Base-by-base conservation (phyloP, 2,329 filamentous ascomycete species). In the Colletotrichum lupini region DNA sequence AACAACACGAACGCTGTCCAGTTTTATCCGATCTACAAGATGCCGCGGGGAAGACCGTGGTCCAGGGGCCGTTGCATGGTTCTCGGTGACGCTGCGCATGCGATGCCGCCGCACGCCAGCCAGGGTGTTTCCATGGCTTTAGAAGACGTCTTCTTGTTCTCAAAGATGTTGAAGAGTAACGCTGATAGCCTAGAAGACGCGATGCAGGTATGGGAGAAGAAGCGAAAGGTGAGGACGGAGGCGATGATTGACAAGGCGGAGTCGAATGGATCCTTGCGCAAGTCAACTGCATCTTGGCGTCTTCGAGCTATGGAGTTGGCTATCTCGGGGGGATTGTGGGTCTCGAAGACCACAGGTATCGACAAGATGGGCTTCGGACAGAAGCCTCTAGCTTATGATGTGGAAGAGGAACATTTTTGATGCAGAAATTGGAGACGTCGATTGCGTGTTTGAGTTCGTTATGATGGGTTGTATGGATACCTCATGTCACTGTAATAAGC, bases 31-130 rank as follows among this genome's bases (percentile, higher is more conserved):
- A 76, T 83, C 24, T 82, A 80, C 66, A 78, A 79, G 67, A 76
- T 84, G 22, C 80, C 82, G 0, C 75, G 77, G 19, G 80, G 81
- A 5, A 79, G 80, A 1, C 66, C 68, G 16, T 84, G 82, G 82
- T 80, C 68, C 26, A 80, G 76, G 42, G 83, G 89, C 2, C 74
- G 77, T 11, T 77, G 77, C 57, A 82, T 91, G 5, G 79, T 91
- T 2, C 79, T 90, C 3, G 89, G 89, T 4, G 89, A 91, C 77
- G 88, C 88, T 2, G 88, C 88, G 0, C 89, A 91, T 79, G 88
- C 88, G 0, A 81, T 91, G 68, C 85, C 87, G 2, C 84, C 89
- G 0, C 86, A 85, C 6, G 85, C 85, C 0, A 88, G 88, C 2
- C 89, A 91, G 77, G 89, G 89, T 0, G 84, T 86, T 0, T 87